phyloP scores from a whole-genome alignment of 2,329 filamentous ascomycete species.

The Pseudogymnoascus sp. region DNA sequence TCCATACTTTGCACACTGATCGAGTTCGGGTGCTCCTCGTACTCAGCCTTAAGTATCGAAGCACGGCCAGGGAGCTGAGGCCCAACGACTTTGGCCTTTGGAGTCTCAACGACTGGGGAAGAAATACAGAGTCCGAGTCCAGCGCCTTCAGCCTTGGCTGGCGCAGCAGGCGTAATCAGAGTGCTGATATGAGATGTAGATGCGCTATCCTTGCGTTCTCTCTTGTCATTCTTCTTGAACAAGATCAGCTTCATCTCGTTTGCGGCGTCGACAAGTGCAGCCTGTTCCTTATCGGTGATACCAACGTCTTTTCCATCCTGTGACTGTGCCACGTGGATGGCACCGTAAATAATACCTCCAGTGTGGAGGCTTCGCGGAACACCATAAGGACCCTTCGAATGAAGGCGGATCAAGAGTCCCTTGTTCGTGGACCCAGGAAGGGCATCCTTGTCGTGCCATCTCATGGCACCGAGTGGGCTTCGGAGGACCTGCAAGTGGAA shows the following conservation, averaged over 20 bases:
- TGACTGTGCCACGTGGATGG: neutral
- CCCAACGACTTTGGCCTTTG: neutral
- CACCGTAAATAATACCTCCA: neutral
- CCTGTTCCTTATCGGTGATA: neutral
- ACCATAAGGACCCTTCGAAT: neutral
- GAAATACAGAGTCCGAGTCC: neutral
- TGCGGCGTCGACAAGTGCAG: neutral
- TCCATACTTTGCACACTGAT: neutral
- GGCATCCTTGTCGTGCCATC: neutral
- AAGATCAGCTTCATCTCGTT: neutral
- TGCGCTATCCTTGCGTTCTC: neutral
- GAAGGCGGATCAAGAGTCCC: neutral
- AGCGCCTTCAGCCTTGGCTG: neutral
- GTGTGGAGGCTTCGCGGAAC: neutral
- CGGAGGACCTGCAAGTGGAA: neutral
- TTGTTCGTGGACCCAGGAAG: neutral
- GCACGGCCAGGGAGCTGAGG: neutral
- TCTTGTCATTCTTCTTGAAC: neutral
- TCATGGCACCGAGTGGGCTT: neutral
- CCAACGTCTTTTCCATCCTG: neutral
- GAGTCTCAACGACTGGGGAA: neutral
- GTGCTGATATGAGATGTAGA: neutral
- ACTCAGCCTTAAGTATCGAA: neutral
- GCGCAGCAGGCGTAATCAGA: neutral
- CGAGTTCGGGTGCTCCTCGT: neutral